Evolutionary conservation across 306 rosid species (phyloP).

Genomic region (Lithocarpus polystachyus): DNA sequence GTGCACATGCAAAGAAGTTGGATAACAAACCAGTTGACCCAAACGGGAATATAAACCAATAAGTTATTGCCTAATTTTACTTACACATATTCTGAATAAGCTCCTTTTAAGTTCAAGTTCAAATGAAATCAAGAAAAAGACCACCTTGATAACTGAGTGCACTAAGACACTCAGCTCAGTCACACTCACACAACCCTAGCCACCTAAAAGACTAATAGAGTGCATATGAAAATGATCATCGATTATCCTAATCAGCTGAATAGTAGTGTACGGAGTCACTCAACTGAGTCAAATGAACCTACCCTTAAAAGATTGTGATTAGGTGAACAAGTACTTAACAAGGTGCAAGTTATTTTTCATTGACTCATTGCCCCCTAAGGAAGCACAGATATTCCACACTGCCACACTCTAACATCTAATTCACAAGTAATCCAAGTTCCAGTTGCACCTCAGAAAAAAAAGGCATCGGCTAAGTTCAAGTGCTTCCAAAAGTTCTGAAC

Average conservation of each 20-base stretch:
- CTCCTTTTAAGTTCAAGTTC: neutral
- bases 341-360: conserved; percentile 1
- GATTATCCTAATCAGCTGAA: too few relatives aligned
- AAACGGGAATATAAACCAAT: neutral
- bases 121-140: neutral
- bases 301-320: neutral
- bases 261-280: neutral
- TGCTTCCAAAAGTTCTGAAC: conserved; percentile 93
- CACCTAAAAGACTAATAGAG: neutral
- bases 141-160: neutral
- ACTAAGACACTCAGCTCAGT: neutral
- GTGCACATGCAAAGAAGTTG: neutral
- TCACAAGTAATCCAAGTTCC: conserved; percentile 9
- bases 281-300: conserved; percentile 1
- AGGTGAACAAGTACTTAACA: neutral
- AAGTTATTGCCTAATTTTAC: neutral
- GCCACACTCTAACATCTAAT: conserved; percentile 10
- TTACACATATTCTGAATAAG: neutral
- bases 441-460: conserved; percentile 68
- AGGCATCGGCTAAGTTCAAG: conserved; percentile 95
- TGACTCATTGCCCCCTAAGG: neutral
- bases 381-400: conserved; percentile 20
- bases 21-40: neutral
- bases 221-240: neutral
- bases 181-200: neutral